Percentiles rank a stretch among this genome's conserved stretches.
These are phyloP conservation scores for Fusarium euwallaceae DNA, from an alignment of 2,329 filamentous ascomycete genomes.

Conservation along the genomic window DNA sequence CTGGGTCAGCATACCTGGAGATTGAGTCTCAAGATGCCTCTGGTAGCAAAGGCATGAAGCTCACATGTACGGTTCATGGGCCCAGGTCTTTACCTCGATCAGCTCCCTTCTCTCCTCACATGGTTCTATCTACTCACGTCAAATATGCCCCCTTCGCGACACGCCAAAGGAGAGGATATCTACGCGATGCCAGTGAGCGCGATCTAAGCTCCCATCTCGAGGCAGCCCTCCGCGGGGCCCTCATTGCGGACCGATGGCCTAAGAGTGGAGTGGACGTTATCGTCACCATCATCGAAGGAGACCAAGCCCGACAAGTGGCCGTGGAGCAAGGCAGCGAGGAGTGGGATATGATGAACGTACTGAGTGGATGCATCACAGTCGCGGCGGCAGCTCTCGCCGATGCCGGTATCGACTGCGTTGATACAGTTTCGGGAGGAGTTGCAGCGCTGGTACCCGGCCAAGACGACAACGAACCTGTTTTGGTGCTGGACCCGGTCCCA, in stretches of 20 bases:
- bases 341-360: slow-evolving; percentile 91
- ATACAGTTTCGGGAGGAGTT: slow-evolving; percentile 89
- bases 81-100: slow-evolving; percentile 91
- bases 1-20: slow-evolving; percentile 90
- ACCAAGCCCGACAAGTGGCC: slow-evolving; percentile 76
- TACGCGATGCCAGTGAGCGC: slow-evolving; percentile 87
- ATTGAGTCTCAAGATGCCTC: slow-evolving; percentile 65
- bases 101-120: slow-evolving; percentile 90
- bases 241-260: slow-evolving; percentile 97
- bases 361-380: slow-evolving; percentile 93
- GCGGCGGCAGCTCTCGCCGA: slow-evolving; percentile 93
- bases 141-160: slow-evolving; percentile 98
- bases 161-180: slow-evolving; percentile 83
- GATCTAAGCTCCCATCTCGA: slow-evolving; percentile 93
- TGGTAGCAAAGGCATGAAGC: slow-evolving; percentile 80
- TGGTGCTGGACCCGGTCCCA: slow-evolving; percentile 85
- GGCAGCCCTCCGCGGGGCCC: slow-evolving; percentile 87
- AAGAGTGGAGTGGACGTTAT: slow-evolving; percentile 98
- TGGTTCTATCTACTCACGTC: slow-evolving; percentile 91
- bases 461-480: slow-evolving; percentile 53
- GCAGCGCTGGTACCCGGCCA: slow-evolving; percentile 76
- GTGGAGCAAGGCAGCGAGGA: slow-evolving; percentile 69
- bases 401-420: slow-evolving; percentile 95
- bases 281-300: slow-evolving; percentile 92
- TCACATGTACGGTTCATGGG: slow-evolving; percentile 93